Evolutionary conservation across 805 yeast genomes (phyloP), one percentile per base, ranked within the genome.

Genomic region (Clavispora asparagi): DNA sequence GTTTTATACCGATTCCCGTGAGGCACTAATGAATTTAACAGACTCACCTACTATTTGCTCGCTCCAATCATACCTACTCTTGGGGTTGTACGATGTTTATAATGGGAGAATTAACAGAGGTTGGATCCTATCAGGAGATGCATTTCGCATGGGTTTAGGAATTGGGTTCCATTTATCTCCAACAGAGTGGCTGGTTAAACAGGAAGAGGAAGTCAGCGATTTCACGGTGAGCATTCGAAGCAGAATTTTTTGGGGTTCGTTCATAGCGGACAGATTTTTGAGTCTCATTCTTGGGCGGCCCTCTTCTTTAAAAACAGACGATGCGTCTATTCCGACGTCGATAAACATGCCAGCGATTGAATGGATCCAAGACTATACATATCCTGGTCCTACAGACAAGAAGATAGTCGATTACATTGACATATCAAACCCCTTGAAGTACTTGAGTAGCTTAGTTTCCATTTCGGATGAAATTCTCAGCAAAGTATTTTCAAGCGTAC

Each of bases 171-270:
- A 51, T 25, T 33, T 51, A 7, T 29, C 43, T 7, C 53, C 53
- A 14, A 46, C 44, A 35, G 39, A 36, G 29, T 49, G 54, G 54
- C 44, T 38, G 26, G 41, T 46, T 8, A 32, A n/a, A 10, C 35
- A 38, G 19, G 16, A 31, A 4, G 45, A 41, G 3, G 36, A 46
- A 8, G 32, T 46, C 37, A 40, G 48, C 27, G 45, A 44, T 2
- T 37, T 48, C 45, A 48, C 49, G 17, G 23, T 39, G 17, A 43
- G 47, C 39, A 45, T 51, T 12, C 39, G 54, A 8, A 46, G 51
- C 41, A 23, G 54, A 12, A 51, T 51, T 16, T 51, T 46, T 45
- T 51, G 53, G 54, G 54, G 54, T 39, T 44, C 49, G 10, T 46
- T 49, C 28, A 39, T 48, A 27, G 54, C 49, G 12, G 54, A 51